These are phyloP conservation scores for Saccharum officinarum DNA, from an alignment of 176 grass and related monocot species.

Conservation along the genomic window DNA sequence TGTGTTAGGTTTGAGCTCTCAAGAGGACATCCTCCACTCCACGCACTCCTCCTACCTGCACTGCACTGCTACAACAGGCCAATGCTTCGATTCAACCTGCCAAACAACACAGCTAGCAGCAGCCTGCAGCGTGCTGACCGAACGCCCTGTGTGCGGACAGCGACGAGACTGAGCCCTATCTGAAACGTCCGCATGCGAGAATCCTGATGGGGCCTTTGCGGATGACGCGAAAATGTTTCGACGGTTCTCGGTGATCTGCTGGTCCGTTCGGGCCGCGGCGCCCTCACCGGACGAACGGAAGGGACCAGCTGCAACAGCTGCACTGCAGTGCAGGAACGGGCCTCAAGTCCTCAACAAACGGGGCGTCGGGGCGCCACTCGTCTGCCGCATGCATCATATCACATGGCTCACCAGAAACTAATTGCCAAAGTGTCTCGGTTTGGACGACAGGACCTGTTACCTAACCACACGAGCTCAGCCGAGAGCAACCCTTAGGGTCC, in stretches of 20 bases:
- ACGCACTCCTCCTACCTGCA: background rate
- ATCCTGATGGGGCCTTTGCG: too few relatives aligned
- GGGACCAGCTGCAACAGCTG: slow-evolving; percentile 1
- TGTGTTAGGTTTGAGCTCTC: slow-evolving; percentile 9
- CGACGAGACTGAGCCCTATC: background rate
- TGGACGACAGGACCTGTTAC: slow-evolving; percentile 17
- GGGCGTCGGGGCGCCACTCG: background rate
- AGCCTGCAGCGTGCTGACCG: background rate
- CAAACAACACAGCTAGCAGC: background rate
- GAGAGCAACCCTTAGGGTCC: background rate
- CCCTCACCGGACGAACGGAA: background rate
- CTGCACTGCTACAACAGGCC: background rate
- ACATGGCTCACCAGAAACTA: slow-evolving; percentile 27
- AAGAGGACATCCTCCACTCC: background rate
- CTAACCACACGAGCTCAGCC: background rate
- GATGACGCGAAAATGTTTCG: slow-evolving; percentile 2
- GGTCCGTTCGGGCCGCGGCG: slow-evolving; percentile 2
- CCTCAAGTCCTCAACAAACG: slow-evolving; percentile 9
- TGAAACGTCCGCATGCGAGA: slow-evolving; percentile 4
- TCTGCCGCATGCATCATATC: background rate
- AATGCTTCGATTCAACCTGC: background rate
- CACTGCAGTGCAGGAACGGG: background rate
- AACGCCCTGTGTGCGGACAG: background rate
- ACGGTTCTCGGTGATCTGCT: background rate
- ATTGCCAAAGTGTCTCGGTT: background rate